Evolutionary conservation across 1,284 basidiomycete genomes (phyloP), one percentile per base, ranked within the genome.

Genomic region (Moesziomyces sp.): DNA sequence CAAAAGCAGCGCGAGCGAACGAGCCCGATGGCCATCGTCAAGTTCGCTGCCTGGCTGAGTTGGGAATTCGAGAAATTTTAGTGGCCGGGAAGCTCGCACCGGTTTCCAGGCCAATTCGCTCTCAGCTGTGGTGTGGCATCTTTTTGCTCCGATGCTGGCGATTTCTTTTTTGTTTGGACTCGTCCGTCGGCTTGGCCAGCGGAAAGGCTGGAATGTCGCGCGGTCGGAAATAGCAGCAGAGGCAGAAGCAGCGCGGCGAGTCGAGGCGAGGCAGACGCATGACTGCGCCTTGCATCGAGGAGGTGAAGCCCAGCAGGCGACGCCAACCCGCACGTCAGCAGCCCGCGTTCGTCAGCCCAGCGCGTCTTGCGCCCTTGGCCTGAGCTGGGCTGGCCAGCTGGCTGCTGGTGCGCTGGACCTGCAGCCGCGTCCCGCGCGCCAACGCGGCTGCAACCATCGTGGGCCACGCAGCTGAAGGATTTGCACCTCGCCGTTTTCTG

Each of bases 351-450:
- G 28, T 52, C n/a, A 52, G 51, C 42, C 51, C 51, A 44, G 51
- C 42, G 42, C 51, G 51, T 52, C 51, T 16, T 16, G 43, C 51
- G 51, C 51, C 51, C 28, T 26, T 26, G 34, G 16, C 16, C 7
- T 6, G 40, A 10, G 35, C 34, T 16, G 9, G 16, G 6, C 23
- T 23, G n/a, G 16, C 19, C 21, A 28, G 10, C 42, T 51, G 16
- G 6, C 26, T 28, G 26, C 24, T 24, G 26, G 46, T n/a, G 26
- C 26, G 26, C 18, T 47, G 14, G 9, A 47, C 14, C 46, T 47
- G 46, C 46, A 47, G 26, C 46, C 26, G 23, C 16, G 28, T 52
- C 50, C 50, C 50, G 50, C 50, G 40, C 50, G 40, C 50, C 40
- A 13, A 11, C 30, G 30, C 11, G 10, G 30, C 30, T 34, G 30